A percentile compares a stretch with the other conserved stretches of the same genome.
Evolutionary conservation across 306 rosid species (phyloP).

Genomic region (Vigna hirtella): DNA sequence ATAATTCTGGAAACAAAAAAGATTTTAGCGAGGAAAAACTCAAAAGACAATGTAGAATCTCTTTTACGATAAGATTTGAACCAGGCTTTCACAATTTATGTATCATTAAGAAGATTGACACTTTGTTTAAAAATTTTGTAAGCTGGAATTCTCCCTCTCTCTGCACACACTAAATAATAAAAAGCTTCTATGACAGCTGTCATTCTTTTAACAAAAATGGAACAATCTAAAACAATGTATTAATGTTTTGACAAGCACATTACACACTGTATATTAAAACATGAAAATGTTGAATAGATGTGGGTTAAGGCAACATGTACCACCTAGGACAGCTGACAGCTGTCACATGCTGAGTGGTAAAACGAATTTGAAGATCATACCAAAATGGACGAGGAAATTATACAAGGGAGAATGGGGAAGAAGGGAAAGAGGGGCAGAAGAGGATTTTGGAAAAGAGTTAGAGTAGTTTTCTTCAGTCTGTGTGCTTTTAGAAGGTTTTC

Average conservation of each 20-base stretch:
- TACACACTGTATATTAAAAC: not conserved
- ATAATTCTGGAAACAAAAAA: conserved; percentile 65
- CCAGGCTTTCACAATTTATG: conserved; percentile 3
- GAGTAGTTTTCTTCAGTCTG: not conserved
- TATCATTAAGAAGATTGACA: conserved; percentile 21
- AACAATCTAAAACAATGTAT: conserved; percentile 14
- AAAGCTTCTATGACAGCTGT: not conserved
- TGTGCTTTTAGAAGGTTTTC: not conserved
- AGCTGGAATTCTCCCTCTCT: not conserved
- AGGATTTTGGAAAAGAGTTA: not conserved
- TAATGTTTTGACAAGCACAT: not conserved
- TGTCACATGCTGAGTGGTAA: not conserved
- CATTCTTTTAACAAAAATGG: conserved; percentile 13
- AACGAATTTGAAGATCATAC: not conserved
- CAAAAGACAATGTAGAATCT: conserved; percentile 30
- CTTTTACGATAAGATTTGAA: conserved; percentile 16
- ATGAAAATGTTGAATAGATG: not conserved
- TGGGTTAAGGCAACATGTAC: conserved; percentile 1
- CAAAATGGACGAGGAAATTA: not conserved
- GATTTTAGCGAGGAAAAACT: conserved; percentile 36
- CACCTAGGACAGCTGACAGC: not conserved
- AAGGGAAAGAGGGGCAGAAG: not conserved
- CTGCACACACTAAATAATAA: not conserved
- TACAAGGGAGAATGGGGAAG: not conserved
- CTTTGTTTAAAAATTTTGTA: conserved; percentile 16